These are phyloP conservation scores for Wickerhamiella slavikovae DNA, from an alignment of 805 yeast species.

Conservation along the genomic window DNA sequence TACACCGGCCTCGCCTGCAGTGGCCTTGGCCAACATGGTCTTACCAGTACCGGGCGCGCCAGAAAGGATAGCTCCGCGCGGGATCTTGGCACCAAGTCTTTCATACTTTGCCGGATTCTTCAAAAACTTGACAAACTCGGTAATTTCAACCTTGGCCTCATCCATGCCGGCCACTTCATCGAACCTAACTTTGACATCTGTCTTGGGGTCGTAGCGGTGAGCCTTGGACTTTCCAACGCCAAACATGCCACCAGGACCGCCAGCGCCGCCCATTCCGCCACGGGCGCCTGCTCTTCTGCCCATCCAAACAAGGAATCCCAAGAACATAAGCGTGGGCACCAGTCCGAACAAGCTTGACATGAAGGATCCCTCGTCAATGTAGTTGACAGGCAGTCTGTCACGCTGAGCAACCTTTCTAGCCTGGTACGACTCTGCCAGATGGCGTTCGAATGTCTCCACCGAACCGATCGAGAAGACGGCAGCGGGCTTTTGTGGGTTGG, in stretches of 20 bases:
- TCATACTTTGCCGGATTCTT: conserved; percentile 74
- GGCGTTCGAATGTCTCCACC: conserved; percentile 66
- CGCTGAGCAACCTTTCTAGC: conserved; percentile 41
- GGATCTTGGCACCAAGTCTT: conserved; percentile 78
- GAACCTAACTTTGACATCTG: conserved; percentile 62
- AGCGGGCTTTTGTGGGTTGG: conserved; percentile 20
- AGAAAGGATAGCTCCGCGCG: conserved; percentile 82
- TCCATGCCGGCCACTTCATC: conserved; percentile 89
- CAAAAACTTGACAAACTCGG: conserved; percentile 83
- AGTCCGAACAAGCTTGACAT: conserved; percentile 45
- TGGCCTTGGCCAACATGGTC: conserved; percentile 78
- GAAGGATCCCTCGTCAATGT: conserved; percentile 47
- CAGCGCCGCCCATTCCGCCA: conserved; percentile 33
- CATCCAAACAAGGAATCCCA: conserved; percentile 61
- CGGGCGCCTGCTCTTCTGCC: conserved; percentile 28
- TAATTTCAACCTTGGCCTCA: conserved; percentile 84
- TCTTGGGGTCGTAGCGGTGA: conserved; percentile 62
- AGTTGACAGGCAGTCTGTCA: conserved; percentile 60
- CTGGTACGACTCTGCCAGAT: conserved; percentile 54
- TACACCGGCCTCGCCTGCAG: conserved; percentile 93
- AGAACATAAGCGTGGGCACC: conserved; percentile 57
- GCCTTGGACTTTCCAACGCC: conserved; percentile 65
- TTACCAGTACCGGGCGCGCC: conserved; percentile 98
- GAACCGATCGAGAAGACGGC: conserved; percentile 77
- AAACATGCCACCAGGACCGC: conserved; percentile 48